Evolutionary conservation across 176 grass and related monocot genomes (phyloP).

Genomic region (Lolium rigidum): DNA sequence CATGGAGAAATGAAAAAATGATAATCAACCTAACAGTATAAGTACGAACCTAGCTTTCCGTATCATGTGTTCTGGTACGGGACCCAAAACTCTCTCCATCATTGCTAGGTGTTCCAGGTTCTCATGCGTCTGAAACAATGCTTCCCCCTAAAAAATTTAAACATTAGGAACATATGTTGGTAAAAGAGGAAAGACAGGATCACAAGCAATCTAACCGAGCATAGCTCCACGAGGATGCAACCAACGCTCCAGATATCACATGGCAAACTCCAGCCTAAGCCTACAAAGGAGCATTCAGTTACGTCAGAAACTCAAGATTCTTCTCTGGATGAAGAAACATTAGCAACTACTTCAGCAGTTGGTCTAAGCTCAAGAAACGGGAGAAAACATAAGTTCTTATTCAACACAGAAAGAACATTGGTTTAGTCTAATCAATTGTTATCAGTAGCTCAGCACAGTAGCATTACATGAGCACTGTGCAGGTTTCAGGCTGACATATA

Average conservation of each 20-base stretch:
- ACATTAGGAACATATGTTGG: constrained; percentile 35
- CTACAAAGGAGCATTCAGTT: constrained; percentile 55
- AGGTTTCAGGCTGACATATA: constrained; percentile 8
- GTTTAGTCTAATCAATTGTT: constrained; percentile 21
- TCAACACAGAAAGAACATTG: constrained; percentile 24
- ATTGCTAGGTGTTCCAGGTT: constrained; percentile 95
- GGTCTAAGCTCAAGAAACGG: constrained; percentile 32
- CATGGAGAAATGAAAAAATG: background rate
- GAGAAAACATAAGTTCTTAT: constrained; percentile 18
- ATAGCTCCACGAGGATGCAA: constrained; percentile 91
- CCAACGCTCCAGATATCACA: constrained; percentile 96
- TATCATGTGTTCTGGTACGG: constrained; percentile 84
- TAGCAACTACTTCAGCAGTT: constrained; percentile 18
- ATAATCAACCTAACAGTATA: constrained; percentile 1
- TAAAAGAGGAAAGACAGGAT: constrained; percentile 37
- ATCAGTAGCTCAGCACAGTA: constrained; percentile 12
- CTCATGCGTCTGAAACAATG: constrained; percentile 93
- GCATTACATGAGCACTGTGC: constrained; percentile 6
- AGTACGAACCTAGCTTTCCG: constrained; percentile 65
- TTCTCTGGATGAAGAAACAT: constrained; percentile 31
- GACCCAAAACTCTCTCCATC: constrained; percentile 98
- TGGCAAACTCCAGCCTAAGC: constrained; percentile 89
- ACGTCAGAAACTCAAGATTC: constrained; percentile 36
- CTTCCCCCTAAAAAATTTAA: constrained; percentile 70
- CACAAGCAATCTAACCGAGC: constrained; percentile 68